These are phyloP conservation scores for Phytophthora lateralis DNA, from an alignment of 352 stramenopile genomes.

Conservation along the genomic window DNA sequence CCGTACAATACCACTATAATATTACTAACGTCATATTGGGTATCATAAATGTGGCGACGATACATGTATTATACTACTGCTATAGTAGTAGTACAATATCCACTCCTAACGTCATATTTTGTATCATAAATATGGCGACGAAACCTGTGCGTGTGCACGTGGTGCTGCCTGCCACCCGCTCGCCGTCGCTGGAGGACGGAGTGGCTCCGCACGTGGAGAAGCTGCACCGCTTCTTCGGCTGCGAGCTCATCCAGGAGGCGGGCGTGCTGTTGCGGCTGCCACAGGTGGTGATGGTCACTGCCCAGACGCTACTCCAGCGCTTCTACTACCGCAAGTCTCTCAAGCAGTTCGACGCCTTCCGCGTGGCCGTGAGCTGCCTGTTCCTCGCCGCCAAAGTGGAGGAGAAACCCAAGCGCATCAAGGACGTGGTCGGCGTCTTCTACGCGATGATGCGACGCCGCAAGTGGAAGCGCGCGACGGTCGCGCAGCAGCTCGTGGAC, in stretches of 20 bases:
- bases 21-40: conserved; percentile 15
- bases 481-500: conserved; percentile 72
- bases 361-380: conserved; percentile 85
- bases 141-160: conserved; percentile 42
- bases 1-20: conserved; percentile 5
- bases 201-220: conserved; percentile 39
- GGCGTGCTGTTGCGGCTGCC: conserved; percentile 86
- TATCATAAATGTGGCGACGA: conserved; percentile 19
- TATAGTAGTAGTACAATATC: too few species aligned
- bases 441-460: conserved; percentile 85
- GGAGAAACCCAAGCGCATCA: conserved; percentile 80
- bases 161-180: conserved; percentile 49
- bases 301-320: conserved; percentile 90
- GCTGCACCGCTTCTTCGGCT: conserved; percentile 85
- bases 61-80: too few species aligned
- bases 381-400: conserved; percentile 92
- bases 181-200: conserved; percentile 60
- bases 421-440: conserved; percentile 89
- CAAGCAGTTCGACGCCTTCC: conserved; percentile 89
- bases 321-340: conserved; percentile 91
- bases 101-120: conserved; percentile 13
- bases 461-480: conserved; percentile 54
- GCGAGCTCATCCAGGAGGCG: conserved; percentile 91
- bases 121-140: conserved; percentile 17
- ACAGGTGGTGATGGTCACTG: conserved; percentile 91